A percentile compares a stretch with the other conserved stretches of the same genome.
Conservation (phyloP, 768 basidiomycete genomes). For the Pleurotus platypus region DNA sequence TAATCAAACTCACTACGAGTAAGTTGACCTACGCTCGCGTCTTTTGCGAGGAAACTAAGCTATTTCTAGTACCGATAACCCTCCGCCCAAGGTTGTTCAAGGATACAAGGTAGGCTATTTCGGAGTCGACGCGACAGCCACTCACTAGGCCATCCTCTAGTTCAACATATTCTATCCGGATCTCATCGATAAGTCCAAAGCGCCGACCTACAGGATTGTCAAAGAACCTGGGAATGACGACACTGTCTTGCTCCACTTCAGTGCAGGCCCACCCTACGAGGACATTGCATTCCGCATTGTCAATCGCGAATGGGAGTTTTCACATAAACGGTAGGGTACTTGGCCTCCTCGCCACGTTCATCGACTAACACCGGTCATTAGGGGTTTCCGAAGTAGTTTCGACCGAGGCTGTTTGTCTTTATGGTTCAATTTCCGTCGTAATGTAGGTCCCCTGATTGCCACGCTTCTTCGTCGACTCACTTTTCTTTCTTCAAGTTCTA, state of each 20-base stretch:
- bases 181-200: constrained; percentile 96
- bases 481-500: neutral
- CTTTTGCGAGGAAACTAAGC: constrained; percentile 14
- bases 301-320: constrained; percentile 97
- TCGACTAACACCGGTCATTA: constrained; percentile 23
- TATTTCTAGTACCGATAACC: constrained; percentile 82
- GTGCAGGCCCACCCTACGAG: constrained; percentile 96
- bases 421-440: constrained; percentile 95
- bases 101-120: constrained; percentile 77
- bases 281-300: constrained; percentile 99
- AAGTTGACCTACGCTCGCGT: constrained; percentile 28
- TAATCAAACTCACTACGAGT: constrained; percentile 99
- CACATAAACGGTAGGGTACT: constrained; percentile 78
- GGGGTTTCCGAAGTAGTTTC: constrained; percentile 95
- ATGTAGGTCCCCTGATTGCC: constrained; percentile 51
- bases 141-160: constrained; percentile 24
- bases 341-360: neutral
- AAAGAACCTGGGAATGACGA: constrained; percentile 95
- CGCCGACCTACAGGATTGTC: constrained; percentile 94
- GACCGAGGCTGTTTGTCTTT: constrained; percentile 94
- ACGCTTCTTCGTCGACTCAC: constrained; percentile 5
- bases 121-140: too few relatives aligned
- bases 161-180: constrained; percentile 99
- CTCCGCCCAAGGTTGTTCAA: constrained; percentile 98
- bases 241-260: constrained; percentile 90